Evolutionary conservation across 495 filamentous ascomycete genomes (phyloP).

Genomic region (Hypoxylon trugodes): DNA sequence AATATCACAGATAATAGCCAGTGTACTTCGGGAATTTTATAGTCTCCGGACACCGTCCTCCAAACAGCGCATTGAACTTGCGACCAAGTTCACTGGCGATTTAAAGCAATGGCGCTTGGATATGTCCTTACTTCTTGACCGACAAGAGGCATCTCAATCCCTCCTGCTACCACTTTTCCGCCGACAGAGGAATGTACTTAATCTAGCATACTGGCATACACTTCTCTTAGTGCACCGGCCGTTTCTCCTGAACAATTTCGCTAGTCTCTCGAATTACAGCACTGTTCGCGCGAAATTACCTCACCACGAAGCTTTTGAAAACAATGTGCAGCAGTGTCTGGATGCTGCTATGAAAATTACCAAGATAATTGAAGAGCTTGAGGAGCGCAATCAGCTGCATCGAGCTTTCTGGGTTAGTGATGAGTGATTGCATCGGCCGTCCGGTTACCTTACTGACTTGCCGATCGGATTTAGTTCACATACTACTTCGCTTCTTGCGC

Average conservation of each 20-base stretch:
- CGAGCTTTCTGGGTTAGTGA: slow-evolving; percentile 41
- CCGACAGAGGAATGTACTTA: slow-evolving; percentile 62
- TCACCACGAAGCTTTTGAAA: slow-evolving; percentile 19
- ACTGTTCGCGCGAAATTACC: slow-evolving; percentile 12
- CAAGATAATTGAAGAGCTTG: slow-evolving; percentile 39
- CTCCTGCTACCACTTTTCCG: slow-evolving; percentile 41
- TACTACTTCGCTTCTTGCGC: slow-evolving; percentile 65
- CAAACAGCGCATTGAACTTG: slow-evolving; percentile 15
- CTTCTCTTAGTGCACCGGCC: slow-evolving; percentile 63
- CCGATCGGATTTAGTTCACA: slow-evolving; percentile 55
- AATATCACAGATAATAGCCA: slow-evolving; percentile 36
- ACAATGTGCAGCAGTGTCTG: slow-evolving; percentile 37
- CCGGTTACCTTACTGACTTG: background rate
- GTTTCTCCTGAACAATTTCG: slow-evolving; percentile 62
- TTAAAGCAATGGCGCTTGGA: slow-evolving; percentile 32
- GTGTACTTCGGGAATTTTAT: slow-evolving; percentile 39
- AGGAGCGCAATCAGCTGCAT: slow-evolving; percentile 30
- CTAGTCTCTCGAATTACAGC: slow-evolving; percentile 44
- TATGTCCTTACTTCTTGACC: slow-evolving; percentile 37
- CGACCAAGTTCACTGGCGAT: slow-evolving; percentile 25
- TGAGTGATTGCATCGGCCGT: background rate
- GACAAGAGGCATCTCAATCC: slow-evolving; percentile 14
- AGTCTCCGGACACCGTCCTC: slow-evolving; percentile 31
- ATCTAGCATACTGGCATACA: slow-evolving; percentile 62
- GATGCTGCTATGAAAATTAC: slow-evolving; percentile 37